Evolutionary conservation across 1,284 basidiomycete species (phyloP).

Genomic region (Peniophora sp.): DNA sequence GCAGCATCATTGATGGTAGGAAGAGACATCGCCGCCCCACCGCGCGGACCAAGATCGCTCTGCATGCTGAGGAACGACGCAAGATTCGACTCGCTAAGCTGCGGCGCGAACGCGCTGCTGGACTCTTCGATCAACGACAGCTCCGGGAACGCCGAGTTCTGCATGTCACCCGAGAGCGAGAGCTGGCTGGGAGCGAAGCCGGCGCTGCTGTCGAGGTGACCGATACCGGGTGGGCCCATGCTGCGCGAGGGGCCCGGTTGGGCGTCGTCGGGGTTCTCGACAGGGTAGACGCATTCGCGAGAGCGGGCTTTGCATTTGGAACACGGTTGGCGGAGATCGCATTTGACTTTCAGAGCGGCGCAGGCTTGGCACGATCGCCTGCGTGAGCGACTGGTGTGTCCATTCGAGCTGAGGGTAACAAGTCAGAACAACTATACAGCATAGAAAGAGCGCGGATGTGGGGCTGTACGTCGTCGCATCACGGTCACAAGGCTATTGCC

Average conservation of each 20-base stretch:
- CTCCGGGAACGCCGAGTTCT: constrained; percentile 9
- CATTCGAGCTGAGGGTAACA: constrained; percentile 8
- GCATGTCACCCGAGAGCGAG: neutral
- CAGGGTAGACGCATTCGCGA: constrained; percentile 50
- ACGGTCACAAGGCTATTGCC: neutral
- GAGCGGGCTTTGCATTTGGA: constrained; percentile 53
- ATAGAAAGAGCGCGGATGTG: neutral
- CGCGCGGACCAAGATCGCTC: neutral
- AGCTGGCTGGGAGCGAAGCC: constrained; percentile 10
- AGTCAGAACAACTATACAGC: neutral
- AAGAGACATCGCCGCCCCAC: constrained; percentile 9
- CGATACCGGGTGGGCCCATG: constrained; percentile 1
- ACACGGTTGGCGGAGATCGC: constrained; percentile 58
- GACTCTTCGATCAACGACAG: constrained; percentile 12
- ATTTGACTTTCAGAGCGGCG: constrained; percentile 64
- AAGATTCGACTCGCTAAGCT: constrained; percentile 12
- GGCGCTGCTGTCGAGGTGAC: constrained; percentile 10
- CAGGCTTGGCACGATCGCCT: constrained; percentile 53
- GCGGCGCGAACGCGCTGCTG: constrained; percentile 7
- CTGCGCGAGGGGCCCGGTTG: neutral
- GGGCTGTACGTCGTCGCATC: neutral
- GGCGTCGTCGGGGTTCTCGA: constrained; percentile 13
- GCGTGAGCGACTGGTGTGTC: constrained; percentile 25
- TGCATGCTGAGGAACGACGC: constrained; percentile 6
- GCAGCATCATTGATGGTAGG: constrained; percentile 9